These are phyloP conservation scores for Pythium graminicola DNA, from an alignment of 352 stramenopile species.

Conservation along the genomic window DNA sequence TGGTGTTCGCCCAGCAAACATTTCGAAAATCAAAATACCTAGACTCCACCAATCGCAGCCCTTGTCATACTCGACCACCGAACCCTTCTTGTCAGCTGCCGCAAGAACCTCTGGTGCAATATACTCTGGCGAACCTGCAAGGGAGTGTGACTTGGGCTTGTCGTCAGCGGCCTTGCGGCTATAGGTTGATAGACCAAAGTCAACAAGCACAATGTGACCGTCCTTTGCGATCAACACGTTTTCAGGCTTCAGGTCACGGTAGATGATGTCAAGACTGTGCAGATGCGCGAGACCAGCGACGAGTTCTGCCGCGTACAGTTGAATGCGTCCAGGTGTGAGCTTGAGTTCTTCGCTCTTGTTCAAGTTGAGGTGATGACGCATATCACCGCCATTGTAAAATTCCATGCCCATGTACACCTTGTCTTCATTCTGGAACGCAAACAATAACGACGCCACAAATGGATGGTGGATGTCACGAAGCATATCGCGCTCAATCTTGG, in stretches of 20 bases:
- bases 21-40: conserved; percentile 89
- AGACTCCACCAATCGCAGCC: conserved; percentile 89
- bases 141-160: conserved; percentile 55
- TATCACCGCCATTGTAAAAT: conserved; percentile 96
- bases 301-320: conserved; percentile 82
- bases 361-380: conserved; percentile 82
- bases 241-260: conserved; percentile 85
- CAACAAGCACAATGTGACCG: conserved; percentile 83
- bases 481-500: conserved; percentile 93
- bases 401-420: conserved; percentile 99
- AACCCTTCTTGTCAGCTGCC: conserved; percentile 40
- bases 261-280: conserved; percentile 88
- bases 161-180: conserved; percentile 29
- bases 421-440: conserved; percentile 96
- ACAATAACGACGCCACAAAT: conserved; percentile 96
- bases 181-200: conserved; percentile 89
- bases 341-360: conserved; percentile 56
- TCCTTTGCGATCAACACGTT: conserved; percentile 87
- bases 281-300: conserved; percentile 80
- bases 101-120: conserved; percentile 89
- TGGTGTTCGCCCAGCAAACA: conserved; percentile 86
- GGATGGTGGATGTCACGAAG: conserved; percentile 92
- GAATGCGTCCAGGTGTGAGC: conserved; percentile 64
- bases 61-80: conserved; percentile 55
- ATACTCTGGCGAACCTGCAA: conserved; percentile 85